Evolutionary conservation across 148 eudicot genomes (phyloP), one percentile per base, ranked within the genome.

Genomic region (Salicornia ramosissima): DNA sequence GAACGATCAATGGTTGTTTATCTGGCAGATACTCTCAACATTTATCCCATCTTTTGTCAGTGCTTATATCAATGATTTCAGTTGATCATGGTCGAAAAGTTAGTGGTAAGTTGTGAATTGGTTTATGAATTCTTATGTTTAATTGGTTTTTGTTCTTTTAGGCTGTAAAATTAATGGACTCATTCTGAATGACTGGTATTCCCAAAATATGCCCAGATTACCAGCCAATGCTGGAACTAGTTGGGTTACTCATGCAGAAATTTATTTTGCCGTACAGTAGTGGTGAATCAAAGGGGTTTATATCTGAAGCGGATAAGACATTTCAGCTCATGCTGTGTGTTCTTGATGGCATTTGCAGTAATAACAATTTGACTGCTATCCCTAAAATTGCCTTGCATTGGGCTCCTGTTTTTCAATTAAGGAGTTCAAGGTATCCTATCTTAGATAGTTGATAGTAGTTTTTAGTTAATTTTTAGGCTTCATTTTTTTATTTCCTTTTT

Each of bases 281-380:
- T 40, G 76, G 64, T 43, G 58, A 78, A 40, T 59, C 72, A 16
- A 83, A 65, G 72, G 87, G 81, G 67, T 79, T 76, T 46, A 61
- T 68, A 43, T 65, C 69, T 64, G 85, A 83, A 74, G 83, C 84
- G 71, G 81, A 82, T 62, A 86, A 83, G 73, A 56, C 83, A 55
- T 67, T 94, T 79, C 80, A 91, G 63, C 79, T 91, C 58, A 82
- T 90, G 81, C 68, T 87, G 64, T 86, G 91, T 79, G 73, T 83
- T 73, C 80, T 90, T 70, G 96, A 87, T 80, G 92, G 92, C 71
- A 77, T 90, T n/a, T 74, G 75, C 67, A 30, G 52, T 64, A 53
- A 71, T 65, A 64, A 77, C 68, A 75, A 83, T 33, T 21, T 67
- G 70, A 45, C 79, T 62, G 77, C 63, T 61, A 71, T 91, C 19